Base-by-base conservation (phyloP, 1,139 yeast species). In the Meyerozyma elateridarum region DNA sequence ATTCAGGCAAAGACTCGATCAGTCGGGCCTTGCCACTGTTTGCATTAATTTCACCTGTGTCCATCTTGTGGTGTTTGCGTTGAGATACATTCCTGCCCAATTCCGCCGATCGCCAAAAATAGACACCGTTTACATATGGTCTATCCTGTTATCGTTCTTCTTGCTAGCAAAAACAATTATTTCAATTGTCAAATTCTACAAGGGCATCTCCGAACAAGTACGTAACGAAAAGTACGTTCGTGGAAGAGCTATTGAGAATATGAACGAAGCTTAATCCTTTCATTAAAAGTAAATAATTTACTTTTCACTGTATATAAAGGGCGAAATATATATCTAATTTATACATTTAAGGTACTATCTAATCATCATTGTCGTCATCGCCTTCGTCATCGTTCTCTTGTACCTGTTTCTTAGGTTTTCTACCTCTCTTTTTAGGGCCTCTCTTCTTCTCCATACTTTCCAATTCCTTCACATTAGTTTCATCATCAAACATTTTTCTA, bases 401-500 rank as follows among this genome's bases (percentile, higher is more conserved):
- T 9, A 24, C 27, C 11, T 24, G 27, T 8, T 18, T 20, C 8
- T 12, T 21, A 18, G 13, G 21, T 4, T 24, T 11, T 18, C 32
- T 15, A 15, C 30, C 16, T 12, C 24, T 13, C 6, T 19, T 18
- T 24, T 24, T 24, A 18, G 18, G 27, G 8, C 27, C 27, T 8
- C 27, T n/a, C 12, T 24, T 24, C 27, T 24, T 24, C n/a, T 24
- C 27, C 7, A 18, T 18, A 8, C 8, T 24, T 24, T 24, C 27
- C 27, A 24, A 15, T 24, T 24, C 27, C 11, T 24, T 24, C 11
- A 24, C 27, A 8, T 24, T 15, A 5, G 19, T 46, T 34, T 51
- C 74, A 36, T 76, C 81, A 48, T 85, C 94, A 51, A 85, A 85
- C 60, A 83, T 76, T 62, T 82, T 84, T 53, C 85, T 77, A 1